Evolutionary conservation across 768 basidiomycete species (phyloP).

Genomic region (Sistotremastrum suecicum): DNA sequence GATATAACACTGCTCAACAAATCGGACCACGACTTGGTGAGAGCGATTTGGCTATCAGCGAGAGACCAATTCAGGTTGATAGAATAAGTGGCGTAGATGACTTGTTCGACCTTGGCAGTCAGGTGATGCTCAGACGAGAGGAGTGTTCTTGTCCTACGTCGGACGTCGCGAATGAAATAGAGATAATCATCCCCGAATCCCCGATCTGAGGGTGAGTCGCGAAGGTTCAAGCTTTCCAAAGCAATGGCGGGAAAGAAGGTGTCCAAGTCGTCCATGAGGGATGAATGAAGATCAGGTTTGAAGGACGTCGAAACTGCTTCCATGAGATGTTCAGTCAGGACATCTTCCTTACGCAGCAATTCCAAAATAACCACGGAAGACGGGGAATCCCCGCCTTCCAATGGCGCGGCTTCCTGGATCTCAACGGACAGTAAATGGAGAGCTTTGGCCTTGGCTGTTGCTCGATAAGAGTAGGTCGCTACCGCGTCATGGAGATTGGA

Average conservation of each 20-base stretch:
- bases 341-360: conserved; percentile 26
- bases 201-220: conserved; percentile 50
- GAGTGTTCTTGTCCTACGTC: too few relatives aligned
- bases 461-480: conserved; percentile 51
- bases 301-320: conserved; percentile 63
- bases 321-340: conserved; percentile 47
- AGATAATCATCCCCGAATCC: conserved; percentile 78
- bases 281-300: conserved; percentile 57
- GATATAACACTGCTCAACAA: conserved; percentile 51
- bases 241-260: conserved; percentile 42
- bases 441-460: conserved; percentile 58
- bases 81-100: conserved; percentile 26
- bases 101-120: conserved; percentile 37
- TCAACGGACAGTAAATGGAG: conserved; percentile 38
- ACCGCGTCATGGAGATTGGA: conserved; percentile 49
- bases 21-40: conserved; percentile 68
- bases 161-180: conserved; percentile 23
- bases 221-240: conserved; percentile 48
- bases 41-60: conserved; percentile 58
- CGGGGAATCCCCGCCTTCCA: too few relatives aligned
- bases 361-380: too few relatives aligned
- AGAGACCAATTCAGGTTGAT: conserved; percentile 85
- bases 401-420: too few relatives aligned
- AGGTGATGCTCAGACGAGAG: conserved; percentile 31
- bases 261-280: conserved; percentile 34